Conservation (phyloP, 371 early-diverging fungal genomes). For the Furculomyces boomerangus region DNA sequence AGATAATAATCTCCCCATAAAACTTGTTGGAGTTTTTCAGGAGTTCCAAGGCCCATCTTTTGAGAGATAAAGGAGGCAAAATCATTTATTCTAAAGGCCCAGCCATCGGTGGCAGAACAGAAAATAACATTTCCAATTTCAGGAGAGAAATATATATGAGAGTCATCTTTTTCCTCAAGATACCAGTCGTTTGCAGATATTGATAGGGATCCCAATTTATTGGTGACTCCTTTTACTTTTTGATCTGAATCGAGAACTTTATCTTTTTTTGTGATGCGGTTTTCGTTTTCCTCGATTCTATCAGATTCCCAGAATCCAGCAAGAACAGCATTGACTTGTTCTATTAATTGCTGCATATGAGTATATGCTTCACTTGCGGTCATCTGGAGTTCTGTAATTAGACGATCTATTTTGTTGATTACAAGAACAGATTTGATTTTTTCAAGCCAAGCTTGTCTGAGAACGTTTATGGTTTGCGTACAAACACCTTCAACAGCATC, state of each 20-base stretch:
- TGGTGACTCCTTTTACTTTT: conserved; percentile 1
- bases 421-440: conserved; percentile 84
- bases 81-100: conserved; percentile 90
- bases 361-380: conserved; percentile 80
- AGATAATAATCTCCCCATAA: conserved; percentile 96
- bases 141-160: conserved; percentile 86
- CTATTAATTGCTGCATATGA: conserved; percentile 78
- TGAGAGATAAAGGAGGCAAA: conserved; percentile 82
- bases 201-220: neutral
- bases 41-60: conserved; percentile 52
- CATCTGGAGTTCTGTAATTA: conserved; percentile 82
- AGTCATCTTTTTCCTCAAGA: conserved; percentile 75
- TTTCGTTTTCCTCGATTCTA: conserved; percentile 70
- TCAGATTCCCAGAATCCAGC: conserved; percentile 83
- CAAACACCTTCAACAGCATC: conserved; percentile 99
- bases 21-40: conserved; percentile 24
- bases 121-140: conserved; percentile 92
- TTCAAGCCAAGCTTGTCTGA: conserved; percentile 86
- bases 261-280: neutral
- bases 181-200: conserved; percentile 40
- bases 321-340: conserved; percentile 90
- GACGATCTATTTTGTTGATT: conserved; percentile 96
- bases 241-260: neutral
- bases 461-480: conserved; percentile 92
- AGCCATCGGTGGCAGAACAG: conserved; percentile 88